Percentiles rank a stretch among this genome's conserved stretches.
These are phyloP conservation scores for Phytophthora kernoviae DNA, from an alignment of 352 stramenopile species.

Conservation along the genomic window DNA sequence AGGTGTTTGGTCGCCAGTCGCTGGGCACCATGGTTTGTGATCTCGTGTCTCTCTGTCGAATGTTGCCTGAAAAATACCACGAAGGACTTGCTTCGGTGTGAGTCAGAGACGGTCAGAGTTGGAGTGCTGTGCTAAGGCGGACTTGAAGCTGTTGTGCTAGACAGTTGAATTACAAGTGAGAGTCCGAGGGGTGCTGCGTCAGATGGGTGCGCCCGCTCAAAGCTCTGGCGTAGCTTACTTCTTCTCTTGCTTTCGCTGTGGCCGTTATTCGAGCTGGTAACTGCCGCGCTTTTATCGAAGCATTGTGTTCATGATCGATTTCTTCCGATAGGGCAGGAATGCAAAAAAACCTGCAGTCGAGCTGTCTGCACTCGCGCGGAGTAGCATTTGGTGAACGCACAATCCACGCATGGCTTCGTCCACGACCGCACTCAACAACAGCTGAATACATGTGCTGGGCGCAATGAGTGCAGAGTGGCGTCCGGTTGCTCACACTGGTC, in stretches of 20 bases:
- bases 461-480: slow-evolving; percentile 1
- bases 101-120: no score
- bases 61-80: no score
- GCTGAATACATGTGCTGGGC: no score
- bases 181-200: background rate
- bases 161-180: slow-evolving; percentile 40
- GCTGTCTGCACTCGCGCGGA: background rate
- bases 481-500: background rate
- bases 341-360: background rate
- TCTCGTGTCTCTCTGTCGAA: slow-evolving; percentile 3
- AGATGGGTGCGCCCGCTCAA: background rate
- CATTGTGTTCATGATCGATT: background rate
- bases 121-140: background rate
- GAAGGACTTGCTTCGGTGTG: background rate
- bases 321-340: background rate
- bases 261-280: background rate
- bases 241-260: background rate
- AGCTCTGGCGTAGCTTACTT: slow-evolving; percentile 1
- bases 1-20: slow-evolving; percentile 33
- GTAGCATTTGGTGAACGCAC: no score
- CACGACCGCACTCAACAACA: no score
- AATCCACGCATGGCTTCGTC: no score
- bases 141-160: slow-evolving; percentile 19
- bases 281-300: background rate
- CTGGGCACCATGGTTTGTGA: slow-evolving; percentile 13